Evolutionary conservation across 345 rosid genomes (phyloP), one percentile per base, ranked within the genome.

Genomic region (Anastatica hierochuntica): DNA sequence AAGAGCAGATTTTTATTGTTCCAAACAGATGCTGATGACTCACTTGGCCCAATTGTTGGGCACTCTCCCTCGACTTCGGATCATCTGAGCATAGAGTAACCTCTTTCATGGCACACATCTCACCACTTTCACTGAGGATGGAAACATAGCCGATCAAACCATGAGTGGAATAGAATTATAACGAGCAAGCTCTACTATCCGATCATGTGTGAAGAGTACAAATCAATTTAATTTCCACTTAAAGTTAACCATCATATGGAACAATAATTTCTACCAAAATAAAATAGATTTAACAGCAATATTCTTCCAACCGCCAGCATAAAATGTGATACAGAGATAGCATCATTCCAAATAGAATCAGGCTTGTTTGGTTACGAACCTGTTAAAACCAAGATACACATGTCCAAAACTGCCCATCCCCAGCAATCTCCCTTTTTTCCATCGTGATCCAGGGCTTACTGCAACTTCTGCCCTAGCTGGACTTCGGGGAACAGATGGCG

Each of bases 401-500:
- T 73, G 81, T 68, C 80, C 83, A 30, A 75, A 80, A 11, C 90
- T 76, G 36, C 90, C 90, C 69, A 75, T 60, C 33, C 95, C 90
- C 13, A 85, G 52, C 34, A 76, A 70, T 46, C 69, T 71, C 58
- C 87, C 87, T 68, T 75, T 76, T 64, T 75, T 70, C 95, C 95
- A 82, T 41, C 75, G 68, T 2, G 77, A 72, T 31, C 88, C 79
- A 46, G 83, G 86, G 66, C 86, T 81, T 14, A 69, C 49, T 9
- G 90, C 82, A 67, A 76, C 85, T 60, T 88, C 98, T 45, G 84
- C 74, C 62, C 90, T 81, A 31, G 82, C 83, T 38, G 98, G 97
- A 79, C 98, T 92, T 64, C 97, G 78, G 4, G 97, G 94, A 36
- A 92, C 77, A 18, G 98, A 92, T 13, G 98, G 98, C 45, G 98